Base-by-base conservation (phyloP, 805 yeast species). In the Myxozyma nipponensis region DNA sequence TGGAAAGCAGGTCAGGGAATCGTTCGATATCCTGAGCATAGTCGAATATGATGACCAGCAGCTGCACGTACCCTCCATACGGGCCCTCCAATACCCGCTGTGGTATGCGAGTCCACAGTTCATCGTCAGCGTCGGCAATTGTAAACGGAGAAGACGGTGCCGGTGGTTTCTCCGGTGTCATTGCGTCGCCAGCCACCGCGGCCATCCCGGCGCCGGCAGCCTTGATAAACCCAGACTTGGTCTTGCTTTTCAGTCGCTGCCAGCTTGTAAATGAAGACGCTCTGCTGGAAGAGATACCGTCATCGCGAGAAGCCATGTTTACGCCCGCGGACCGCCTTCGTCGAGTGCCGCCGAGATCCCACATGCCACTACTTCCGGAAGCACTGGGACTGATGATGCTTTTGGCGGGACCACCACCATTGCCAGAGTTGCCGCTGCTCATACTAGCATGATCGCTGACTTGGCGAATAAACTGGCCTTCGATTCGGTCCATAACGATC, bases 21-120 rank as follows among this genome's bases (percentile, higher is more conserved):
- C 32, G 32, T 13, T 28, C 40, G 5, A 48, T 23, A 5, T 19
- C 30, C n/a, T 48, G 40, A 2, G 48, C 39, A 25, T 35, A 43
- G 25, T 47, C 52, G 13, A 46, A 39, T 21, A 50, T 18, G 15
- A 39, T 32, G 21, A 30, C 47, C 15, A 50, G 45, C 13, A 44
- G 44, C 21, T 25, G 40, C 21, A 47, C 36, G 45, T 50, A 50
- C 34, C 6, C 34, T 10, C 24, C 23, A 22, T 46, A 35, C 13
- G 52, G 47, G 3, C 54, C 51, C 3, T 21, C 25, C 13, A 50
- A 36, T 17, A 47, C 36, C 22, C 46, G 47, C n/a, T 32, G 37
- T 13, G 43, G 46, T 21, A 44, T 46, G 26, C 22, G n/a, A 9
- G 32, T 28, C 7, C 32, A 9, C 7, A 9, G 13, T 7, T 13